Conservation (phyloP, 2,329 filamentous ascomycete genomes). For the Colletotrichum melonis region DNA sequence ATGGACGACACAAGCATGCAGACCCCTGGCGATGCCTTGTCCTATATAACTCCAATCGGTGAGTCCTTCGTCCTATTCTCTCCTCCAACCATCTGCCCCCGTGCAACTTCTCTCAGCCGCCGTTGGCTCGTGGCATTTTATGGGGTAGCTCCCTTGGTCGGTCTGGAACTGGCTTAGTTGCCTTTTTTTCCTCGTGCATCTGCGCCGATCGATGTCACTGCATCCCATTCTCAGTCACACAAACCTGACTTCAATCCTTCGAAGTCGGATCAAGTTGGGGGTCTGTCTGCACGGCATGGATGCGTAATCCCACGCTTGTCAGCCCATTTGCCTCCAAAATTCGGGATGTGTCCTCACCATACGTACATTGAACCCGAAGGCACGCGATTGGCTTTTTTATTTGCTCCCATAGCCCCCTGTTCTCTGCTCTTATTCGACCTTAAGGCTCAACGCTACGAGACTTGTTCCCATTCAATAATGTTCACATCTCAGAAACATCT, state of each 20-base stretch:
- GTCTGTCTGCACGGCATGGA: not conserved
- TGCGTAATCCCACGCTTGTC: slow-evolving; percentile 14
- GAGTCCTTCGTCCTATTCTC: slow-evolving; percentile 50
- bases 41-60: slow-evolving; percentile 68
- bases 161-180: slow-evolving; percentile 29
- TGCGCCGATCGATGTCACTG: slow-evolving; percentile 35
- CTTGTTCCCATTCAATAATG: not conserved
- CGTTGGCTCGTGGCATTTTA: slow-evolving; percentile 57
- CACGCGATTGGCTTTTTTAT: not conserved
- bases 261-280: not conserved
- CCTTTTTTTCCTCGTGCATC: slow-evolving; percentile 7
- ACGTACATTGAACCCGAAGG: not conserved
- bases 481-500: not conserved
- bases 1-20: slow-evolving; percentile 56
- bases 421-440: not conserved
- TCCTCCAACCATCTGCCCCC: slow-evolving; percentile 60
- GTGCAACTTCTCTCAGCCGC: slow-evolving; percentile 55
- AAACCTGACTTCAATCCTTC: slow-evolving; percentile 1
- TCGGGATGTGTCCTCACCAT: not conserved
- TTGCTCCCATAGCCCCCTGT: not conserved
- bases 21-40: slow-evolving; percentile 58
- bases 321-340: not conserved
- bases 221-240: slow-evolving; percentile 29
- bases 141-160: slow-evolving; percentile 40
- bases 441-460: not conserved